These are phyloP conservation scores for Magnaporthales sp. DNA, from an alignment of 2,329 filamentous ascomycete genomes.

Conservation along the genomic window DNA sequence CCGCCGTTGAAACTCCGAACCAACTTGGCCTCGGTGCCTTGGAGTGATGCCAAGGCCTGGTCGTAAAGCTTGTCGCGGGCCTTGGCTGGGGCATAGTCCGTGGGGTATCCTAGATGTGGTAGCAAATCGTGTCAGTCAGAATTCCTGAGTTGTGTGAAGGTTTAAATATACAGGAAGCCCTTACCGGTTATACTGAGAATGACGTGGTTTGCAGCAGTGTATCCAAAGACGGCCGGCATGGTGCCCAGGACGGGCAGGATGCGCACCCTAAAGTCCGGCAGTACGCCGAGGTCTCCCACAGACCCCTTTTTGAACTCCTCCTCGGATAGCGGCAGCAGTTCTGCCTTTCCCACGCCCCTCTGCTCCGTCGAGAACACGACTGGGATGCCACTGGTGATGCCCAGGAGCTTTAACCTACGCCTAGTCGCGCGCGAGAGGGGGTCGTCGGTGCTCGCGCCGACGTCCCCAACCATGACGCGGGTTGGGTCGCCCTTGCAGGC, in stretches of 20 bases:
- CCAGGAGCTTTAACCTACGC: slow-evolving; percentile 65
- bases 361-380: slow-evolving; percentile 92
- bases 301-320: slow-evolving; percentile 80
- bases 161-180: slow-evolving; percentile 10
- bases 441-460: slow-evolving; percentile 80
- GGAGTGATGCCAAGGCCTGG: slow-evolving; percentile 64
- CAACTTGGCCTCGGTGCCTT: slow-evolving; percentile 71
- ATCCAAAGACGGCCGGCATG: slow-evolving; percentile 94
- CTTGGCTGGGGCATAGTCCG: slow-evolving; percentile 75
- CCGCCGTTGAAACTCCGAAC: slow-evolving; percentile 40
- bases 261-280: slow-evolving; percentile 89
- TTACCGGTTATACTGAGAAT: slow-evolving; percentile 63
- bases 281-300: slow-evolving; percentile 77
- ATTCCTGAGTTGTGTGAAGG: not conserved
- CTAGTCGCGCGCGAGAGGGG: slow-evolving; percentile 79
- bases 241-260: slow-evolving; percentile 92
- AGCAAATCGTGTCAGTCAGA: not conserved
- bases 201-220: slow-evolving; percentile 85
- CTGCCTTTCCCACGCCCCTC: slow-evolving; percentile 81
- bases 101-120: slow-evolving; percentile 63
- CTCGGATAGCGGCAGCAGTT: slow-evolving; percentile 76
- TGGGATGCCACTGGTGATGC: slow-evolving; percentile 77
- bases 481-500: slow-evolving; percentile 87
- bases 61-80: slow-evolving; percentile 89
- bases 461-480: slow-evolving; percentile 81